These are phyloP conservation scores for Corymbia calophylla DNA, from an alignment of 441 rosid genomes.

Conservation along the genomic window DNA sequence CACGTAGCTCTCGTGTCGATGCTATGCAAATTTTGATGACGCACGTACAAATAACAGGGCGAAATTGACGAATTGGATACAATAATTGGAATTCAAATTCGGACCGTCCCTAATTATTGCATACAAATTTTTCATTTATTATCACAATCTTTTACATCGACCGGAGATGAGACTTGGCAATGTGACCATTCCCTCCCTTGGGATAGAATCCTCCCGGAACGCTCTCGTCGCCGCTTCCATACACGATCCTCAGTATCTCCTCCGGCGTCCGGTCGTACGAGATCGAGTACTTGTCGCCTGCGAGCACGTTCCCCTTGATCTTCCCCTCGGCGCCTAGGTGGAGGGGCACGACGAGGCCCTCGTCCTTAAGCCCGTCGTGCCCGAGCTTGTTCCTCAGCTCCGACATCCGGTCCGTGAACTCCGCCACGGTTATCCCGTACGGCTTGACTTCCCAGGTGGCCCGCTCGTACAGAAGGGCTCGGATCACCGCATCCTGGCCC, in stretches of 20 bases:
- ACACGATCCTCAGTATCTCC: slow-evolving; percentile 65
- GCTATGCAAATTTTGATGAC: background rate
- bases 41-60: background rate
- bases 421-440: slow-evolving; percentile 49
- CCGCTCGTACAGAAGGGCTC: slow-evolving; percentile 43
- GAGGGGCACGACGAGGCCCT: slow-evolving; percentile 49
- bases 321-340: slow-evolving; percentile 39
- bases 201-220: slow-evolving; percentile 77
- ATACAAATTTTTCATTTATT: background rate
- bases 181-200: slow-evolving; percentile 57
- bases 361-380: slow-evolving; percentile 45
- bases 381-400: slow-evolving; percentile 61
- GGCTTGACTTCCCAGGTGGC: slow-evolving; percentile 37
- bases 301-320: slow-evolving; percentile 53
- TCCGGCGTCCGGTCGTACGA: slow-evolving; percentile 56
- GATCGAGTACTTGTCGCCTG: slow-evolving; percentile 42
- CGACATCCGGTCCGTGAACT: slow-evolving; percentile 56
- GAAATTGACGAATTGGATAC: background rate
- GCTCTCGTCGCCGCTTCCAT: slow-evolving; percentile 63
- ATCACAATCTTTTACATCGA: background rate
- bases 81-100: background rate
- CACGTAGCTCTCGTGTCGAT: background rate
- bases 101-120: background rate
- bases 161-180: slow-evolving; percentile 42
- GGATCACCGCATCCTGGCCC: slow-evolving; percentile 80